phyloP scores from a whole-genome alignment of 2,329 filamentous ascomycete genomes.

The Ascochyta rabiei region DNA sequence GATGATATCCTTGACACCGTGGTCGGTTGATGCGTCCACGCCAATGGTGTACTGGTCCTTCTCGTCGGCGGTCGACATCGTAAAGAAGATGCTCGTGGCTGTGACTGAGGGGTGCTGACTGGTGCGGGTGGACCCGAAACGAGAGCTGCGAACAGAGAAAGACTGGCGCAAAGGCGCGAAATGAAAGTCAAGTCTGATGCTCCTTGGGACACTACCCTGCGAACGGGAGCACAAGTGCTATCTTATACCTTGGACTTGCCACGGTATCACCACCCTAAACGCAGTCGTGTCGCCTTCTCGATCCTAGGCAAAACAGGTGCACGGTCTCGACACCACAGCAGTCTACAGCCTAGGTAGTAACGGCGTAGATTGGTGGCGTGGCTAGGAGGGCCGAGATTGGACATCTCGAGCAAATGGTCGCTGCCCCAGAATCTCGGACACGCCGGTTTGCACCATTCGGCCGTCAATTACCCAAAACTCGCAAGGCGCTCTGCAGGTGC shows the following conservation, averaged over 20 bases:
- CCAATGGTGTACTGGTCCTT: constrained; percentile 36
- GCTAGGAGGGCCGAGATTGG: constrained; percentile 28
- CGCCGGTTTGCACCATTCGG: constrained; percentile 21
- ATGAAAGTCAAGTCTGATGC: constrained; percentile 24
- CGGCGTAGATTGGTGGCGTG: constrained; percentile 21
- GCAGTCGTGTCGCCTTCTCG: constrained; percentile 9
- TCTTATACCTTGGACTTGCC: constrained; percentile 33
- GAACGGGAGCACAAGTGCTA: constrained; percentile 25
- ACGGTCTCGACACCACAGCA: constrained; percentile 16
- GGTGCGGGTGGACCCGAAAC: constrained; percentile 7
- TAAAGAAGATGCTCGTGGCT: constrained; percentile 1
- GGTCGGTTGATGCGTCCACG: constrained; percentile 14
- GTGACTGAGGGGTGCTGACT: constrained; percentile 2
- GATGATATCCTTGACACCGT: constrained; percentile 36
- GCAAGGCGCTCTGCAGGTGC: constrained; percentile 15
- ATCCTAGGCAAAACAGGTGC: constrained; percentile 22
- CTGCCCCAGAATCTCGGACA: constrained; percentile 19
- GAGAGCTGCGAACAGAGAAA: constrained; percentile 12
- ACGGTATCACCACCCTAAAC: constrained; percentile 24
- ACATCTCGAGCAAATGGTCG: constrained; percentile 21
- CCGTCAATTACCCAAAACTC: constrained; percentile 23
- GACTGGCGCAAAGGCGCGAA: constrained; percentile 23
- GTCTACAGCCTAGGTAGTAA: constrained; percentile 25
- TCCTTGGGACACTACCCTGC: constrained; percentile 14
- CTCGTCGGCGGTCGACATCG: constrained; percentile 35